Conservation (phyloP, 2,329 filamentous ascomycete species). For the Alternaria hordeiaustralica region DNA sequence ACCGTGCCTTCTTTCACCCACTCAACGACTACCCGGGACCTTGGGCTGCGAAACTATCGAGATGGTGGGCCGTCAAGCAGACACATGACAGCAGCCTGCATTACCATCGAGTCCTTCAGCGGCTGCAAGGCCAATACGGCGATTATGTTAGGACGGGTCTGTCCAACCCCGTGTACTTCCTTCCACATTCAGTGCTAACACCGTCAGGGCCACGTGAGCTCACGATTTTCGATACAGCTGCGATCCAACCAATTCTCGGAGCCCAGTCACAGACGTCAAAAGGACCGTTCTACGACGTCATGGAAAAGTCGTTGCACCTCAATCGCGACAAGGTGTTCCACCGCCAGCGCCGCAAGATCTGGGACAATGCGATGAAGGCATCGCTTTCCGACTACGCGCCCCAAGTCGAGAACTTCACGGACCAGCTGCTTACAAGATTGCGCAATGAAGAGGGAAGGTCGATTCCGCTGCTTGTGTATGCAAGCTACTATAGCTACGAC, state of each 20-base stretch:
- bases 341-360: slow-evolving; percentile 33
- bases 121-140: slow-evolving; percentile 30
- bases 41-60: slow-evolving; percentile 27
- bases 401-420: slow-evolving; percentile 30
- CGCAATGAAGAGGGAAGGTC: slow-evolving; percentile 27
- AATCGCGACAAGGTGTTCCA: slow-evolving; percentile 36
- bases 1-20: slow-evolving; percentile 35
- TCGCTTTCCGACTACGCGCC: slow-evolving; percentile 30
- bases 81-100: slow-evolving; percentile 19
- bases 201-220: slow-evolving; percentile 30
- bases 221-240: slow-evolving; percentile 30
- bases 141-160: slow-evolving; percentile 35
- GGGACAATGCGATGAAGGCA: slow-evolving; percentile 39
- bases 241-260: slow-evolving; percentile 28
- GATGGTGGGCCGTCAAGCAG: slow-evolving; percentile 32
- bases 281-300: slow-evolving; percentile 32
- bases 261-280: slow-evolving; percentile 33
- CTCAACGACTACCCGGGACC: slow-evolving; percentile 31
- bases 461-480: slow-evolving; percentile 50
- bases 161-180: neutral
- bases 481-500: slow-evolving; percentile 54
- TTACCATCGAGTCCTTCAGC: slow-evolving; percentile 25
- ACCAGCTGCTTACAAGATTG: slow-evolving; percentile 27
- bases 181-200: slow-evolving; percentile 5
- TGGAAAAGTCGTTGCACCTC: slow-evolving; percentile 31